Base-by-base conservation (phyloP, 768 basidiomycete genomes). In the Cystofilobasidium capitatum region DNA sequence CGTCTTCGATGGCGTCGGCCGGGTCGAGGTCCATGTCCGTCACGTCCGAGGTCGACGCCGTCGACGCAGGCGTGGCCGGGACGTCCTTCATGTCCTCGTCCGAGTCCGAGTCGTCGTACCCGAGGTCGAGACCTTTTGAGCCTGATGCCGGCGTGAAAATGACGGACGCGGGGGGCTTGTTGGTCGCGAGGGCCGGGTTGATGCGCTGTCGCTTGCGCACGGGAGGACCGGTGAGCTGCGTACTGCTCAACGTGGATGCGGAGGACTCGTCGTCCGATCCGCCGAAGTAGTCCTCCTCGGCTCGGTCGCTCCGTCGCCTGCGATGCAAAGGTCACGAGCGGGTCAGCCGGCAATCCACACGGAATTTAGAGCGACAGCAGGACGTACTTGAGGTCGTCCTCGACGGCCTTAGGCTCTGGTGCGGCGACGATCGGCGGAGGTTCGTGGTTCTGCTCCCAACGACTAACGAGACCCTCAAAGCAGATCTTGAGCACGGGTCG, bases 221-320 rank as follows among this genome's bases (percentile, higher is more conserved):
- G 24, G 70, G 71, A 71, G 16, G 64, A 70, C 45, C 70, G 72
- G 73, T 24, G 71, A 71, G 29, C 66, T 71, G 44, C 71, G 66
- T n/a, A n/a, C n/a, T n/a, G n/a, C n/a, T n/a, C n/a, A n/a, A 16
- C 45, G 62, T n/a, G 74, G 26, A 75, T 13, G 22, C 81, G 80
- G 39, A 81, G 79, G 71, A 76, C 45, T 91, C 91, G 49, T 91
- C 88, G 70, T 91, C 90, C 45, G 89, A 88, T 35, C 80, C 82
- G 72, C 93, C 91, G 82, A 96, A 97, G 79, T 96, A 98, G 68
- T 87, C 84, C 76, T 98, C 93, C 76, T 98, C 93, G 69, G 89
- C 82, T 64, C 77, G 74, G 39, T 75, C 76, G 73, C 73, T 75
- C 47, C 71, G 71, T 42, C 77, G 73, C 31, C 74, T 72, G 45